Conservation (phyloP, 106 monocot genomes). For the Posidonia australis region DNA sequence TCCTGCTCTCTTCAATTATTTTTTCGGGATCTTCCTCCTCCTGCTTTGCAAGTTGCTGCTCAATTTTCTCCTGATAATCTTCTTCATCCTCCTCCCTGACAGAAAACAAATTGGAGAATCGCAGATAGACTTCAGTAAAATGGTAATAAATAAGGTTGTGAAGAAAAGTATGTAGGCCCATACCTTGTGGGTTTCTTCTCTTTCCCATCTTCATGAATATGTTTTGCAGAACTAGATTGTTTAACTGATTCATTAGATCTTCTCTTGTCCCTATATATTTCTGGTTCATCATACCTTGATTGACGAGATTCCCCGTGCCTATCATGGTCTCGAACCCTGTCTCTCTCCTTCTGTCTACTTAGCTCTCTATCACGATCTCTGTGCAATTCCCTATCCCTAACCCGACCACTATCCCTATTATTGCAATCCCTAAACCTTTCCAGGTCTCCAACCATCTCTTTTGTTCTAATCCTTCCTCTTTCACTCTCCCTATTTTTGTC, state of each 20-base stretch:
- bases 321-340: slow-evolving; percentile 20
- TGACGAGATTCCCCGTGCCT: slow-evolving; percentile 32
- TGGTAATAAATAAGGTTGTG: not conserved
- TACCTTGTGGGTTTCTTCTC: slow-evolving; percentile 30
- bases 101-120: slow-evolving; percentile 6
- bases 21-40: slow-evolving; percentile 89
- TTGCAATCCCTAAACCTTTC: slow-evolving; percentile 23
- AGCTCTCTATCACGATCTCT: slow-evolving; percentile 18
- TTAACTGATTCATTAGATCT: slow-evolving; percentile 24
- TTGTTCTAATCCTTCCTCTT: slow-evolving; percentile 11
- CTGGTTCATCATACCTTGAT: slow-evolving; percentile 33
- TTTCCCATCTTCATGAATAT: slow-evolving; percentile 23
- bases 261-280: slow-evolving; percentile 21
- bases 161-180: not conserved
- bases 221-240: slow-evolving; percentile 14
- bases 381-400: slow-evolving; percentile 14
- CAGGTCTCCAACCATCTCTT: slow-evolving; percentile 18
- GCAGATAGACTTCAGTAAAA: not conserved
- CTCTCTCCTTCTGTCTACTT: slow-evolving; percentile 17
- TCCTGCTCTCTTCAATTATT: slow-evolving; percentile 87
- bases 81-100: slow-evolving; percentile 73
- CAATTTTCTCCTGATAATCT: slow-evolving; percentile 70
- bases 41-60: slow-evolving; percentile 60
- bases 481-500: slow-evolving; percentile 23
- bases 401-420: slow-evolving; percentile 20